A percentile compares a stretch with the other conserved stretches of the same genome.
Conservation (phyloP, 805 yeast genomes). For the Maudiozyma turicensis region DNA sequence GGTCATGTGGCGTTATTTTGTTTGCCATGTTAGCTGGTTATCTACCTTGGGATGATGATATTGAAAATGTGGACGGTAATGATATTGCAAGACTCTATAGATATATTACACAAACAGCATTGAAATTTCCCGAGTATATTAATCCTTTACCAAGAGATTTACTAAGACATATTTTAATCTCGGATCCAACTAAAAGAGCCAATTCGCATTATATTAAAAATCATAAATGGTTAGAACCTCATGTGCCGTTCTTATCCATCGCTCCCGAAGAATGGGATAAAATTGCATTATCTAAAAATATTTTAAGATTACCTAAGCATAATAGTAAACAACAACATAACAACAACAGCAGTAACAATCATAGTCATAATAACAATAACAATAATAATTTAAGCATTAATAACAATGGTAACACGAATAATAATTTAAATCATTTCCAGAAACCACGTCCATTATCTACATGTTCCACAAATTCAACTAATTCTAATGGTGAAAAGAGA, state of each 20-base stretch:
- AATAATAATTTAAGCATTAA: conserved; percentile 4
- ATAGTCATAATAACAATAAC: conserved; percentile 1
- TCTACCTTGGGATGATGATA: conserved; percentile 95
- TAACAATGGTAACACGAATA: conserved; percentile 5
- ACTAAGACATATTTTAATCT: conserved; percentile 68
- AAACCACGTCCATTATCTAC: conserved; percentile 22
- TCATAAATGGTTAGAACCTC: conserved; percentile 83
- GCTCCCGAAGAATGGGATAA: conserved; percentile 90
- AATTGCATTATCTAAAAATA: conserved; percentile 13
- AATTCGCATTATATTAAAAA: conserved; percentile 57
- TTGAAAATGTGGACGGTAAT: conserved; percentile 90
- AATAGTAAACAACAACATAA: conserved; percentile 5
- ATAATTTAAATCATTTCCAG: not conserved
- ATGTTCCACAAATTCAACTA: conserved; percentile 31
- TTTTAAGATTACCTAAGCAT: conserved; percentile 10
- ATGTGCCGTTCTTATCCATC: conserved; percentile 74
- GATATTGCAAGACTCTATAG: conserved; percentile 84
- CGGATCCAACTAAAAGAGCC: conserved; percentile 75
- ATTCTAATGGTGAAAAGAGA: conserved; percentile 35
- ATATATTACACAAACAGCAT: conserved; percentile 82
- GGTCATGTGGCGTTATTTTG: conserved; percentile 93
- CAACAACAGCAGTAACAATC: not conserved
- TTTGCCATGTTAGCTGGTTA: conserved; percentile 98
- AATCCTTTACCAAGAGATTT: conserved; percentile 87
- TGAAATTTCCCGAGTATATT: conserved; percentile 92